Conservation (phyloP, 1,284 basidiomycete genomes). For the Leccinum fuscescens region DNA sequence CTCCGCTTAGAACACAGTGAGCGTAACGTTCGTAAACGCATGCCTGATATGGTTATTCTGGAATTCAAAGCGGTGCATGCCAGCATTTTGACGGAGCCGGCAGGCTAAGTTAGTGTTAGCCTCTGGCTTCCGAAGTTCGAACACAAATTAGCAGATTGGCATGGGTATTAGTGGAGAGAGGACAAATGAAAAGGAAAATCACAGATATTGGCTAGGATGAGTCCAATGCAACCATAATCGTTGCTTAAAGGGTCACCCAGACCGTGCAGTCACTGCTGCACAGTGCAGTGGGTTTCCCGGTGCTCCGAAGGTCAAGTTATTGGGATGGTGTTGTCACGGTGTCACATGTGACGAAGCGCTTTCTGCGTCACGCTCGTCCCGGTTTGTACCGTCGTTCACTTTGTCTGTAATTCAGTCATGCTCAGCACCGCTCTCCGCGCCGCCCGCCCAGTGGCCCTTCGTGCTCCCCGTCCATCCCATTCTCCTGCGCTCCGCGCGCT, state of each 20-base stretch:
- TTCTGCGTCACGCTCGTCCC: constrained; percentile 28
- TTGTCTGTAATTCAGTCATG: constrained; percentile 34
- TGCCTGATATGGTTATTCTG: constrained; percentile 24
- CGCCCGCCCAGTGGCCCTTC: constrained; percentile 39
- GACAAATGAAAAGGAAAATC: neutral
- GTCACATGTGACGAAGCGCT: constrained; percentile 30
- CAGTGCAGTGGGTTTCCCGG: no score
- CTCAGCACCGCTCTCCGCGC: constrained; percentile 40
- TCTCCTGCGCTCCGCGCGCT: constrained; percentile 47
- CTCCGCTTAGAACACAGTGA: constrained; percentile 13
- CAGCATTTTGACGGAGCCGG: neutral
- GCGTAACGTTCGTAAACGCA: constrained; percentile 32
- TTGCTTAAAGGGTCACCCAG: no score
- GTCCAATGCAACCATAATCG: neutral
- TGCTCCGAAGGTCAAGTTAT: neutral
- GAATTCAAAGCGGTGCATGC: neutral
- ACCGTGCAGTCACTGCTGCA: neutral
- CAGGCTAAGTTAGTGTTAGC: neutral
- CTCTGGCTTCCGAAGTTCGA: no score
- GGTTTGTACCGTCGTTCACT: constrained; percentile 25
- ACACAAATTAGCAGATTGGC: no score
- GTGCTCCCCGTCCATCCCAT: constrained; percentile 34
- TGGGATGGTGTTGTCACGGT: constrained; percentile 2
- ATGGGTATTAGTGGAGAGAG: neutral
- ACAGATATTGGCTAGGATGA: neutral